Conservation (phyloP, 2,329 filamentous ascomycete species). For the Aureobasidium sp. region DNA sequence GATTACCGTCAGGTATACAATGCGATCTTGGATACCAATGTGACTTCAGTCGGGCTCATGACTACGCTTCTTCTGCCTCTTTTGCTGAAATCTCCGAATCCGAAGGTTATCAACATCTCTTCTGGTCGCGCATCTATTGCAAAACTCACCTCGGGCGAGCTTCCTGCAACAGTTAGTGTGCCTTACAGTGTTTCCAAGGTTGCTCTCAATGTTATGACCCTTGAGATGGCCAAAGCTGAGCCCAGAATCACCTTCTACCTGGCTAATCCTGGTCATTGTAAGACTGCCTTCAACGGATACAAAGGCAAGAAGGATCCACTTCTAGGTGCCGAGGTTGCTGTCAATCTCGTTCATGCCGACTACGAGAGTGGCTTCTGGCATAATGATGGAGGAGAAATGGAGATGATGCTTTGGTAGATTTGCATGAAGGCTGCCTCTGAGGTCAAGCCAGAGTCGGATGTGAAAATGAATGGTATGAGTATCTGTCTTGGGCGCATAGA, state of each 20-base stretch:
- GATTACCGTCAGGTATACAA: slow-evolving; percentile 31
- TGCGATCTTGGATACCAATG: slow-evolving; percentile 35
- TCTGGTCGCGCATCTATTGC: slow-evolving; percentile 26
- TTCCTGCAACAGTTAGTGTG: slow-evolving; percentile 25
- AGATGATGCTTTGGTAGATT: slow-evolving; percentile 17
- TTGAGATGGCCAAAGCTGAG: slow-evolving; percentile 20
- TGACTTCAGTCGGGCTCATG: slow-evolving; percentile 38
- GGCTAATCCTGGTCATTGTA: slow-evolving; percentile 22
- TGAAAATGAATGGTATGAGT: too few relatives aligned
- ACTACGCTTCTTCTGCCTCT: slow-evolving; percentile 27
- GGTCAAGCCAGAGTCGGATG: too few relatives aligned
- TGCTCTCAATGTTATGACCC: slow-evolving; percentile 22
- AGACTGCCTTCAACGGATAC: slow-evolving; percentile 23
- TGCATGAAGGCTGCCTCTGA: too few relatives aligned
- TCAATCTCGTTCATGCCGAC: slow-evolving; percentile 19
- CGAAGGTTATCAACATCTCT: slow-evolving; percentile 31
- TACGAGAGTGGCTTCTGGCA: slow-evolving; percentile 21
- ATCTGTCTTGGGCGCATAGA: too few relatives aligned
- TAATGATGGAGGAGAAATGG: slow-evolving; percentile 18
- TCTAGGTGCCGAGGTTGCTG: slow-evolving; percentile 20
- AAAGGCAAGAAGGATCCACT: slow-evolving; percentile 21
- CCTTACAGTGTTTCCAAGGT: slow-evolving; percentile 22
- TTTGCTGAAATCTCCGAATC: slow-evolving; percentile 20
- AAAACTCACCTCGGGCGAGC: slow-evolving; percentile 20
- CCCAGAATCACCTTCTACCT: slow-evolving; percentile 18